A percentile compares a stretch with the other conserved stretches of the same genome.
These are phyloP conservation scores for Cucumis melo DNA, from an alignment of 306 rosid species.

Conservation along the genomic window DNA sequence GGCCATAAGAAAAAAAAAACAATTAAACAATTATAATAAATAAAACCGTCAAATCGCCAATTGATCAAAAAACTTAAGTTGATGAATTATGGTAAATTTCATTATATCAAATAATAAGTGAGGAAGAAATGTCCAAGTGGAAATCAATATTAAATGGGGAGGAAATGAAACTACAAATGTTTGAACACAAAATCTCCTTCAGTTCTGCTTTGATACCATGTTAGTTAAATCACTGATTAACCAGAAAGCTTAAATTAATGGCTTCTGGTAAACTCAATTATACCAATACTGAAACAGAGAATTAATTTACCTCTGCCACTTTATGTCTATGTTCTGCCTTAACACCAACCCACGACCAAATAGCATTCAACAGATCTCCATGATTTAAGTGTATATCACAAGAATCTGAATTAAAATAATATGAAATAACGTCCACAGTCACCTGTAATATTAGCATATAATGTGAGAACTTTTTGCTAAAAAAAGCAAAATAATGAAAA, in stretches of 20 bases:
- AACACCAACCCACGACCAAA: conserved; percentile 96
- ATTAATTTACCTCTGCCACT: conserved; percentile 81
- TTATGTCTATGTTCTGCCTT: conserved; percentile 65
- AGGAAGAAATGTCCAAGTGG: no score
- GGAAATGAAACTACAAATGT: no score
- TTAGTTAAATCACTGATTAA: no score
- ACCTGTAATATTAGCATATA: conserved; percentile 32
- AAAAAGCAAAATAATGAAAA: neutral
- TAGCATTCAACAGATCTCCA: conserved; percentile 65
- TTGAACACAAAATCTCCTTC: no score
- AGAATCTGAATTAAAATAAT: conserved; percentile 41
- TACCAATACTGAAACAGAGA: neutral
- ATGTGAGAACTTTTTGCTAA: neutral
- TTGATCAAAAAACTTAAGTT: no score
- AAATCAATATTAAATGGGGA: no score
- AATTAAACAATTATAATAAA: neutral
- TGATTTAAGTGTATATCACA: conserved; percentile 92
- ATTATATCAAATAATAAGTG: no score
- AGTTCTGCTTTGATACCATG: no score
- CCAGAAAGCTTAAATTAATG: no score
- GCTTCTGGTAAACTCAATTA: no score
- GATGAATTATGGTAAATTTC: no score
- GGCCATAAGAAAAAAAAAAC: conserved; percentile 12
- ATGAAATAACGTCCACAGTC: conserved; percentile 61
- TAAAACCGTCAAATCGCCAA: neutral